Conservation (phyloP, 2,329 filamentous ascomycete species). For the Diaporthe destruens region DNA sequence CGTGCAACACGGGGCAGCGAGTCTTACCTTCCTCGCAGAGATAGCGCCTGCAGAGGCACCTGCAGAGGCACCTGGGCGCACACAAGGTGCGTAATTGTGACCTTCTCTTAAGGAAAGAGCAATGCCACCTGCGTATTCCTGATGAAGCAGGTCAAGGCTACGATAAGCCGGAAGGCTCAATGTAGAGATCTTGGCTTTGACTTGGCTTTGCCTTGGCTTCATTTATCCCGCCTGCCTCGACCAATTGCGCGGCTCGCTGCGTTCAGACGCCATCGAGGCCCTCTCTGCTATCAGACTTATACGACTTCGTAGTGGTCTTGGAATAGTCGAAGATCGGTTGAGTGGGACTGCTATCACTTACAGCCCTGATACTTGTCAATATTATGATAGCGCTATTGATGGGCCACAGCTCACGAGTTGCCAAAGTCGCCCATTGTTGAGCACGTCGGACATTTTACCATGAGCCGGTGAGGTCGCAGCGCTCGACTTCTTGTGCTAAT, state of each 20-base stretch:
- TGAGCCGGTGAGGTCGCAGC: not conserved
- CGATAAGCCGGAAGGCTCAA: conserved; percentile 24
- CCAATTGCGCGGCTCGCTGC: conserved; percentile 2
- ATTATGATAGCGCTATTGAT: not conserved
- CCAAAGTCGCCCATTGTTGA: too few relatives aligned
- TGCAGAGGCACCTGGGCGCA: not conserved
- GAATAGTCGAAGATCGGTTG: not conserved
- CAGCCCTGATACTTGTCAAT: not conserved
- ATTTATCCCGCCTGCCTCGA: conserved; percentile 3
- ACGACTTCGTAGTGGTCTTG: not conserved
- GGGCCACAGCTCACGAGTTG: not conserved
- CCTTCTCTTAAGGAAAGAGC: conserved; percentile 12
- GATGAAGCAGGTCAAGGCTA: conserved; percentile 29
- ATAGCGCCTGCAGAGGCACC: conserved; percentile 7
- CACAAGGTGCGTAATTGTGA: conserved; percentile 9
- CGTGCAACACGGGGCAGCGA: not conserved
- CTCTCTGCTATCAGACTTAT: conserved; percentile 25
- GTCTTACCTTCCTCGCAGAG: conserved; percentile 30
- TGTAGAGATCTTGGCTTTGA: conserved; percentile 32
- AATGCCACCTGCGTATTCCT: conserved; percentile 17
- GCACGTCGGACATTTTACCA: not conserved
- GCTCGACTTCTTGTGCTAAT: not conserved
- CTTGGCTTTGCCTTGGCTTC: conserved; percentile 31
- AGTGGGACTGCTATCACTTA: not conserved
- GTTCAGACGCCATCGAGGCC: conserved; percentile 9